Evolutionary conservation across 805 yeast genomes (phyloP), one percentile per base, ranked within the genome.

Genomic region (Scheffersomyces ergatensis): DNA sequence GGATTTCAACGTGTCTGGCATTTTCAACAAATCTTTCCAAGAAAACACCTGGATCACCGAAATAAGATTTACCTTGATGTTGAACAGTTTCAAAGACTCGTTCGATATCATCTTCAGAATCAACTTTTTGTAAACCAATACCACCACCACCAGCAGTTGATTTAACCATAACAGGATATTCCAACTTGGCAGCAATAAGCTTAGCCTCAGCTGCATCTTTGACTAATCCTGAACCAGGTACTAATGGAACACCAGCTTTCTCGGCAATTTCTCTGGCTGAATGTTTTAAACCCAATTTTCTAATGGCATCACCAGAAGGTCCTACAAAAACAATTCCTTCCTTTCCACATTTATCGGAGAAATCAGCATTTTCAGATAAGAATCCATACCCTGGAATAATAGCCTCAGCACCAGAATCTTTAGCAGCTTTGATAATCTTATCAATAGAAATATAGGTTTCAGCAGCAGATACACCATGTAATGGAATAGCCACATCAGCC

Each of bases 81-180:
- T 88, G 84, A 33, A 93, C 98, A 8, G 96, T 83, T 55, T 80
- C 85, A 65, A 89, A 92, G 12, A 90, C 95, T 46, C 85, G 70
- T 65, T 81, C 87, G 48, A 93, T 81, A 45, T 93, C 97, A 15
- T 62, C 80, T 50, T 78, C 86, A 26, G 81, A 75, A 55, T 90
- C 96, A 44, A 90, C 97, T 59, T 89, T 86, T 63, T 92, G 97
- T 52, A 92, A 71, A 49, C 99, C 99, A 57, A 92, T 92, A 67
- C 99, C 99, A 65, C 99, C 99, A 57, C 99, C 99, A 60, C 99
- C 99, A 19, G 98, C 98, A 46, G 99, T 93, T 19, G 96, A 85
- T 65, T 92, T 92, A 37, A 93, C 87, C 98, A 92, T 92, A 25
- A 92, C 80, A 21, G 98, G 98, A 54, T 88, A 93, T 42, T 77